Evolutionary conservation across 768 basidiomycete genomes (phyloP), one percentile per base, ranked within the genome.

Genomic region (Leccinum longicurvipes): DNA sequence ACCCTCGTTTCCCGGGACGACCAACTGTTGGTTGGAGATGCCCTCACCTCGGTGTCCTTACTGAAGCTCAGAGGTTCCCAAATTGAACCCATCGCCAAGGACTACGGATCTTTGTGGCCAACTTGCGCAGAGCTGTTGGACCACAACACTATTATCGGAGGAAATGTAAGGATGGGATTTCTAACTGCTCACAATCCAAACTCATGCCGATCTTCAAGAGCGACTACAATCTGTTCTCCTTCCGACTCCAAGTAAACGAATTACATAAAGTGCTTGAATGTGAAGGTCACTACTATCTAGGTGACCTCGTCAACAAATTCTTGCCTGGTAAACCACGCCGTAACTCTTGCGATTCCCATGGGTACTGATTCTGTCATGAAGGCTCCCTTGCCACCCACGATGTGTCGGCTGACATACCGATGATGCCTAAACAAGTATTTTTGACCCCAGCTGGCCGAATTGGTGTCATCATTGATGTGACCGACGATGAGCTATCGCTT

Each of bases 371-470:
- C 49, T 51, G 11, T 31, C 51, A 12, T 53, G 12, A 54, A 90
- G 91, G 90, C 7, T 76, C 81, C 0, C 67, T 92, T 44, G 68
- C 76, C 10, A 71, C 78, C 0, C 67, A 72, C 6, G 79, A 85
- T 31, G 59, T 74, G 6, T 73, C 79, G 8, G 70, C 73, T 2
- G 75, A 76, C 51, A 56, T 72, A 6, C 60, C 72, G 0, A 73
- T 89, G 36, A 64, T 72, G 25, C 79, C 89, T 0, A 82, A 82
- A 48, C 83, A 87, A 24, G 57, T 93, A 27, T 92, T 87, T 69
- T 85, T 89, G 72, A 88, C 93, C 2, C 78, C 87, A 1, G 82
- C 86, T 3, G 93, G 93, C 6, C 81, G 86, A 28, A 88, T 97
- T 53, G 89, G 91, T 12, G 74, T 88, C 12, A 71, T 96, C 23